Evolutionary conservation across 2,329 filamentous ascomycete genomes (phyloP).

Genomic region (Tolypocladium album): DNA sequence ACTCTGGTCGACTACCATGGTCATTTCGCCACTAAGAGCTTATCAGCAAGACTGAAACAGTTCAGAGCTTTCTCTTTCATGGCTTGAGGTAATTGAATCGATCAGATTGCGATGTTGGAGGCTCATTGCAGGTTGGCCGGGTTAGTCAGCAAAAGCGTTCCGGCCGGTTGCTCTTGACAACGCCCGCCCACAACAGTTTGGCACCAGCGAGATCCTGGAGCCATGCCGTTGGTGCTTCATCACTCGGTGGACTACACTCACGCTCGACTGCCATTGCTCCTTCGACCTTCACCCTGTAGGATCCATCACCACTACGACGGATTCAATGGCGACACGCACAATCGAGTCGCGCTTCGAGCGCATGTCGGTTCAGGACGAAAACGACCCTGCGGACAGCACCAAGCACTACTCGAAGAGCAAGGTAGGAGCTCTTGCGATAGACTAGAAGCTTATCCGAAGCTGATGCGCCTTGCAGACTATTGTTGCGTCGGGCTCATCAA

Average conservation of each 20-base stretch:
- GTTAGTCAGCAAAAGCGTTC: background rate
- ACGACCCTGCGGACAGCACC: slow-evolving; percentile 47
- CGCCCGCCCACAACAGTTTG: background rate
- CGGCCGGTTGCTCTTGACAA: slow-evolving; percentile 1
- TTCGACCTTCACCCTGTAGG: background rate
- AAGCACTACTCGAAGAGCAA: slow-evolving; percentile 62
- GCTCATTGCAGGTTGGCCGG: background rate
- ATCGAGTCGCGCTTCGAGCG: slow-evolving; percentile 85
- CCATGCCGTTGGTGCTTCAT: background rate
- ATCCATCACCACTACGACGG: background rate
- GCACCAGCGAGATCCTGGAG: background rate
- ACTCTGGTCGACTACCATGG: background rate
- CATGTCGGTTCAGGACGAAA: slow-evolving; percentile 83
- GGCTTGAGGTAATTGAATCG: background rate
- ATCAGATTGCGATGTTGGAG: background rate
- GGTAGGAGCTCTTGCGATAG: slow-evolving; percentile 32
- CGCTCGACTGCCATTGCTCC: background rate
- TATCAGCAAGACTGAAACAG: too few relatives aligned
- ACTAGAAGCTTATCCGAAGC: slow-evolving; percentile 22
- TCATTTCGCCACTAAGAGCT: too few relatives aligned
- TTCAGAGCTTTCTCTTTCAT: too few relatives aligned
- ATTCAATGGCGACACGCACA: slow-evolving; percentile 58
- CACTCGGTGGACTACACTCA: background rate
- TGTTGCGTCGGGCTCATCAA: slow-evolving; percentile 20
- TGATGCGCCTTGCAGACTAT: slow-evolving; percentile 16